phyloP scores from a whole-genome alignment of 2,329 filamentous ascomycete genomes.

The Apiospora arundinis region DNA sequence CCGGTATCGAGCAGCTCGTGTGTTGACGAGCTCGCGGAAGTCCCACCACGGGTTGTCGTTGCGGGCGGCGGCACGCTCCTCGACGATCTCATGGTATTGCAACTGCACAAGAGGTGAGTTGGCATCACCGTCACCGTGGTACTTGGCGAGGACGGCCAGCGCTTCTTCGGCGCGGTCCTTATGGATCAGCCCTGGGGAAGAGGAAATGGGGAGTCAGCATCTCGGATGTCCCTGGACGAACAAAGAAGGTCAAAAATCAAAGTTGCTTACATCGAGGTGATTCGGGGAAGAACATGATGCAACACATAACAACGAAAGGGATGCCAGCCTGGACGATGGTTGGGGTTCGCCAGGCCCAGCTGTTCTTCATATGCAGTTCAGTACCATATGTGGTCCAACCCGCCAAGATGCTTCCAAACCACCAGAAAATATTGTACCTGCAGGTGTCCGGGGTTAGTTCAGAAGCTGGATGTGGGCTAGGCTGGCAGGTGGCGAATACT shows the following conservation, averaged over 20 bases:
- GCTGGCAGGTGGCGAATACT: background rate
- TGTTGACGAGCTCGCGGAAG: slow-evolving; percentile 60
- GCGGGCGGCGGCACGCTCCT: slow-evolving; percentile 53
- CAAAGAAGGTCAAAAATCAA: background rate
- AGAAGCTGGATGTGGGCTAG: slow-evolving; percentile 33
- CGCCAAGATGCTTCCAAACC: slow-evolving; percentile 59
- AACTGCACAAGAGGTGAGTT: slow-evolving; percentile 59
- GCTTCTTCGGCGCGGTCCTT: slow-evolving; percentile 63
- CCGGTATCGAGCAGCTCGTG: slow-evolving; percentile 52
- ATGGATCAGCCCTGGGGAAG: slow-evolving; percentile 40
- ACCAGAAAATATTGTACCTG: slow-evolving; percentile 51
- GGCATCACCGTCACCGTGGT: slow-evolving; percentile 63
- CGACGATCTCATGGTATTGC: slow-evolving; percentile 62
- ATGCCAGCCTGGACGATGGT: slow-evolving; percentile 58
- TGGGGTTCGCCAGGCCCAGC: slow-evolving; percentile 64
- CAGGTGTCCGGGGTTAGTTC: slow-evolving; percentile 28
- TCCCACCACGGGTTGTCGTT: slow-evolving; percentile 67
- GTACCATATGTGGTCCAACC: slow-evolving; percentile 57
- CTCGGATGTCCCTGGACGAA: background rate
- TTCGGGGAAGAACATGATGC: slow-evolving; percentile 44
- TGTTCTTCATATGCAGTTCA: slow-evolving; percentile 44
- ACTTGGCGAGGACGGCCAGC: slow-evolving; percentile 61
- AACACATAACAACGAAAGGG: slow-evolving; percentile 51
- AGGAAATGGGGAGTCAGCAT: slow-evolving; percentile 28
- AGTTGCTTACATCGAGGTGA: slow-evolving; percentile 29